These are phyloP conservation scores for Staphylotrichum longicolle DNA, from an alignment of 495 filamentous ascomycete species.

Conservation along the genomic window DNA sequence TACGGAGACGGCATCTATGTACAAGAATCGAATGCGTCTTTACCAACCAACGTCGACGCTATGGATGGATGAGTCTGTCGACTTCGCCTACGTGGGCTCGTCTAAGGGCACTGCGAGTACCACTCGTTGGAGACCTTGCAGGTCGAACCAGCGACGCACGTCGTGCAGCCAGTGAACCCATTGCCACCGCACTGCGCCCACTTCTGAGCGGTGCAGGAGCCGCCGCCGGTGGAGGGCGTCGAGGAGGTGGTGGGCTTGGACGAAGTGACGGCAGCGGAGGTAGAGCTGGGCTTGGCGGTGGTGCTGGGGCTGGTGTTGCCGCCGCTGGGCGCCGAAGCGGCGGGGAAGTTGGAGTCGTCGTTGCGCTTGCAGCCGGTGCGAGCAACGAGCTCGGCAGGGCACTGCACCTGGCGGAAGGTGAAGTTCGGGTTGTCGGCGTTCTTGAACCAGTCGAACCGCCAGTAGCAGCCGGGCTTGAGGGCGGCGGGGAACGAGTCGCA, in stretches of 20 bases:
- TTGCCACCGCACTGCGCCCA: constrained; percentile 49
- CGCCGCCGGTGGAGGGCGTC: background rate
- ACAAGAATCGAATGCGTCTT: constrained; percentile 1
- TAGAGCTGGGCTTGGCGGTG: constrained; percentile 10
- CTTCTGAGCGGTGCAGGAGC: constrained; percentile 30
- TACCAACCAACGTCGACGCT: background rate
- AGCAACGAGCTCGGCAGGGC: constrained; percentile 52
- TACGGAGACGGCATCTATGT: background rate
- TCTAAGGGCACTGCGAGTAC: constrained; percentile 40
- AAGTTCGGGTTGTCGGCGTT: constrained; percentile 56
- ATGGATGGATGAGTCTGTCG: background rate
- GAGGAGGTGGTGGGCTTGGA: constrained; percentile 8
- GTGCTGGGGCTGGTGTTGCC: constrained; percentile 11
- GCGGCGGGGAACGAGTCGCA: constrained; percentile 51
- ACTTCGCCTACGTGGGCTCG: too few relatives aligned
- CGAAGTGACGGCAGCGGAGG: background rate
- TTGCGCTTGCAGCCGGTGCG: constrained; percentile 48
- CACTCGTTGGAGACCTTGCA: constrained; percentile 41
- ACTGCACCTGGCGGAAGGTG: constrained; percentile 52
- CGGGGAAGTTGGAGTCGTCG: constrained; percentile 37
- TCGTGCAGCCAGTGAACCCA: constrained; percentile 41
- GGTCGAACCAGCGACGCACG: constrained; percentile 35
- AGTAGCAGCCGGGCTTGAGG: constrained; percentile 54
- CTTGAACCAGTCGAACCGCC: constrained; percentile 60
- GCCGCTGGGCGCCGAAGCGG: constrained; percentile 22